These are phyloP conservation scores for Shiraia sp. DNA, from an alignment of 2,329 filamentous ascomycete genomes.

Conservation along the genomic window DNA sequence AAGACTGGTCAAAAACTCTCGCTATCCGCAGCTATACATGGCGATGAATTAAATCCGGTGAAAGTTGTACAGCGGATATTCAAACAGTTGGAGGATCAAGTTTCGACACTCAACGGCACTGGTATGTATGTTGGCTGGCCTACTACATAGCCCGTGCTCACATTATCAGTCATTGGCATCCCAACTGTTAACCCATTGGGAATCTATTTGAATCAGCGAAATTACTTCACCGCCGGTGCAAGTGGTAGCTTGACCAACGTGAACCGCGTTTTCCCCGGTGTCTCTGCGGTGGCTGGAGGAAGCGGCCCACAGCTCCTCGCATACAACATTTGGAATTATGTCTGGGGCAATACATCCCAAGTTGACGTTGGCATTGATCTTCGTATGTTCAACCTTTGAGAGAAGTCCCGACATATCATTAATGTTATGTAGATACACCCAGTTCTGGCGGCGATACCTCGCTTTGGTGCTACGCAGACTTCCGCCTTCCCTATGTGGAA, in stretches of 20 bases:
- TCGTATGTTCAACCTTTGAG: slow-evolving; percentile 11
- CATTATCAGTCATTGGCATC: slow-evolving; percentile 40
- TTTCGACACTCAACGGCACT: slow-evolving; percentile 41
- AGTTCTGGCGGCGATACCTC: slow-evolving; percentile 43
- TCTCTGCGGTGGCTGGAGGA: slow-evolving; percentile 27
- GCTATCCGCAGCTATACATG: slow-evolving; percentile 45
- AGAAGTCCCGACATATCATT: background rate
- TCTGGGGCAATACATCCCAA: slow-evolving; percentile 45
- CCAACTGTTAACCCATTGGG: slow-evolving; percentile 46
- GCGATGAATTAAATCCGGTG: slow-evolving; percentile 46
- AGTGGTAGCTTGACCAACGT: slow-evolving; percentile 40
- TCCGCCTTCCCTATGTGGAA: slow-evolving; percentile 42
- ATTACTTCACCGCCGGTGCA: slow-evolving; percentile 40
- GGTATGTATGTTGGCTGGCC: slow-evolving; percentile 25
- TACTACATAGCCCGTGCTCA: no score
- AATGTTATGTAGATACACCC: slow-evolving; percentile 33
- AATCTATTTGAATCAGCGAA: slow-evolving; percentile 46
- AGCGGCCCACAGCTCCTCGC: slow-evolving; percentile 32
- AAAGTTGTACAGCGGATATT: slow-evolving; percentile 44
- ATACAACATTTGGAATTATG: slow-evolving; percentile 45
- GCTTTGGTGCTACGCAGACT: slow-evolving; percentile 48
- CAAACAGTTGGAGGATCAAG: slow-evolving; percentile 31
- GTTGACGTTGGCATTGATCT: slow-evolving; percentile 47
- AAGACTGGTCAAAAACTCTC: slow-evolving; percentile 43
- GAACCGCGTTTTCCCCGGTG: slow-evolving; percentile 42